Evolutionary conservation across 352 stramenopile species (phyloP), one percentile per base, ranked within the genome.

Genomic region (Pythium pyrilobum): DNA sequence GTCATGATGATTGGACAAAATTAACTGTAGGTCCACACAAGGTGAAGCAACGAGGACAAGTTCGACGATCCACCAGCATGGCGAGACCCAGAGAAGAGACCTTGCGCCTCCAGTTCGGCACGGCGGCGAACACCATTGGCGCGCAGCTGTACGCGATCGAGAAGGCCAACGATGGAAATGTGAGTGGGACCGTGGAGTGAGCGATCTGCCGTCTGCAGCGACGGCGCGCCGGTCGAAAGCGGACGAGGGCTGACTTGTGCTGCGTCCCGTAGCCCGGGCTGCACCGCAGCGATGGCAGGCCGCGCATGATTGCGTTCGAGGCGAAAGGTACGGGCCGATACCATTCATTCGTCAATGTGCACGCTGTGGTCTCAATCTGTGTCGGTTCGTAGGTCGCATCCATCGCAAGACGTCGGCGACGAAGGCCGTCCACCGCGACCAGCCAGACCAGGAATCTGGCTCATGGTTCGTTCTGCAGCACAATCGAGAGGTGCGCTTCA

Each of bases 81-180:
- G n/a, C n/a, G 15, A 38, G 24, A 34, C 24, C 45, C 38, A 28
- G 33, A 23, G 64, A 76, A 78, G 77, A 87, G 56, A 87, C 72
- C 46, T 54, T 92, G 56, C 68, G 78, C 1, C 58, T 92, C 57
- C 72, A 88, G 52, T 92, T 92, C 47, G 81, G 81, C 56, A 72
- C 77, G 46, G 81, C 81, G 4, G 50, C 81, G 25, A 88, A 69
- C 47, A 77, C 81, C 21, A 73, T 89, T 38, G 74, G 77, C 53
- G 83, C 72, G 37, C 78, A 88, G 56, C 81, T 74, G 69, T 43
- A 74, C 44, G 60, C 54, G 6, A 60, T 88, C 38, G 61, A 85
- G 47, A 64, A 69, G 20, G 47, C 44, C 31, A 81, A 81, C 48
- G 56, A 53, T 31, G 47, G 60, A n/a, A 56, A 70, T 24, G 71